Base-by-base conservation (phyloP, 1,284 basidiomycete species). In the Peniophora sp. region DNA sequence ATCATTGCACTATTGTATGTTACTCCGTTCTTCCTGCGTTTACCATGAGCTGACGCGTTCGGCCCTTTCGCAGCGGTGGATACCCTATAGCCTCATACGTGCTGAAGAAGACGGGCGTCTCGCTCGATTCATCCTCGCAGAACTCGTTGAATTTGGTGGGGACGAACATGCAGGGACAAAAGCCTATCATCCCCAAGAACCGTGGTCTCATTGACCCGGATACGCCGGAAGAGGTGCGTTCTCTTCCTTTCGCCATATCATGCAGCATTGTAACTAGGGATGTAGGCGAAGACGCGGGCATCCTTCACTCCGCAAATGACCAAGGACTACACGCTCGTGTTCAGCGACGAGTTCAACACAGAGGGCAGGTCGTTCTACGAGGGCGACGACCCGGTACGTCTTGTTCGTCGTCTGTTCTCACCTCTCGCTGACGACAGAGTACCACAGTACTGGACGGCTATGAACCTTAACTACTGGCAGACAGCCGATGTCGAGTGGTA, bases 271-370 rank as follows among this genome's bases (percentile, higher is more conserved):
- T 32, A 12, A n/a, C n/a, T n/a, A n/a, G n/a, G 12, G 27, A 32
- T 12, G 5, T 12, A 32, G 27, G 78, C 69, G 65, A 69, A 74
- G 52, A 76, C 69, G 12, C 65, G 65, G 45, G 65, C 65, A 51
- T 66, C 45, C 25, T 56, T 34, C 43, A 46, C 47, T 20, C 72
- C 35, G 63, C 69, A 49, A 60, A 43, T 20, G 3, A 61, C 50
- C n/a, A 19, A 70, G 11, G 65, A 74, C 20, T 72, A 71, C 69
- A 9, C 84, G 51, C 74, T 96, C 8, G 82, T 93, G 2, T 95
- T 89, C 63, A 91, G 87, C 47, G 93, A 96, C 66, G 94, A 96
- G 69, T 97, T 97, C 67, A 83, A 96, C 52, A 70, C 70, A 17
- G 84, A 88, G 12, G 89, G 80, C 2, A 79, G 93, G 34, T 79